Base-by-base conservation (phyloP, 2,329 filamentous ascomycete species). In the Oidium heveae region DNA sequence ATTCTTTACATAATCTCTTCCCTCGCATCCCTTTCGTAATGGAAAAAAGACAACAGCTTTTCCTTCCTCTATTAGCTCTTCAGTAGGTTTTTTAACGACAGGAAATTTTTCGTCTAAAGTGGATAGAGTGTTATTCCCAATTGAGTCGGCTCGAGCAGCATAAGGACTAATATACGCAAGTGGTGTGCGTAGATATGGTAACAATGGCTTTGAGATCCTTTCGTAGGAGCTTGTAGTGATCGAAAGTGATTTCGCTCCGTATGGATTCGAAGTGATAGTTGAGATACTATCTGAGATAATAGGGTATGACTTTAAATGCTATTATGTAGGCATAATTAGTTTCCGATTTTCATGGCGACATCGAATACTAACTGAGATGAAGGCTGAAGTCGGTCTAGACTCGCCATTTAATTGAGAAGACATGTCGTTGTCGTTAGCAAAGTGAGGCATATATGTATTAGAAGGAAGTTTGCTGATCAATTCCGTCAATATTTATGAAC, bases 241-340 rank as follows among this genome's bases (percentile, higher is more conserved):
- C 62, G 83, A 74, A 65, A 95, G 71, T 46, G 86, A 88, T 70
- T 82, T 87, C 67, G 86, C 81, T 65, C 85, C 88, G 65, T 85
- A 82, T 53, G 85, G 81, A 70, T 89, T 86, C 65, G 76, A 72
- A 69, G 87, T 85, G 75, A 93, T 82, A 65, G 78, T 80, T 57
- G 77, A 71, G 68, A 94, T 78, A 63, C 80, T 72, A 68, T 94
- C 86, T 65, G 77, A 78, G 65, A 95, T 76, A 60, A 93, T 69
- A 43, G 89, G 89, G 69, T 94, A 94, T 60, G 81, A 82, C 62
- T 80, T 74, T 59, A 95, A 74, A 66, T 95, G 88, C 86, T 94
- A 62, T 10, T 18, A 7, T 16, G 33, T 36, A 39, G 41, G 33
- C 24, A 13, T 15, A 13, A 15, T 18, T 12, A 39, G 22, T 52